Evolutionary conservation across 2,329 filamentous ascomycete genomes (phyloP), one percentile per base, ranked within the genome.

Genomic region (Fusarium scirpi): DNA sequence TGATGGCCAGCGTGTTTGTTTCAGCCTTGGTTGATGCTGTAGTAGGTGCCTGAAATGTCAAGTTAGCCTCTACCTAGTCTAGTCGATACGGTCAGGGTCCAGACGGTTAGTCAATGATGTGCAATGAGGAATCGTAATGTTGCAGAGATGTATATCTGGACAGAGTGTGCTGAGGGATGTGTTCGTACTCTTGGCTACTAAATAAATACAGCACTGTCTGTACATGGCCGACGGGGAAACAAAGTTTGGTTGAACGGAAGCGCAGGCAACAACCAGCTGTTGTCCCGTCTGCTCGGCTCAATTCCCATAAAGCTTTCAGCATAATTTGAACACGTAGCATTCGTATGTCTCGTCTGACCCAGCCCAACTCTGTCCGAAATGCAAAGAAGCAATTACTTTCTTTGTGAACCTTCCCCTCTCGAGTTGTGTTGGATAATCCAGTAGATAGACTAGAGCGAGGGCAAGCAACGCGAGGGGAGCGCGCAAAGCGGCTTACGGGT

Each of bases 1-100:
- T 63, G 65, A 63, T 52, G 58, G 45, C 44, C 32, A 51, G 47
- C 47, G 53, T 48, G 48, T 48, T 54, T 68, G 64, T 68, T 68
- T 68, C 65, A 51, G 47, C 64, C 51, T 55, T 51, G 57, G 52
- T 67, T 58, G 43, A 54, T 51, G 51, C 32, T 66, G n/a, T 22
- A 24, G 41, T 38, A 40, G 27, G 58, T 68, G 58, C 54, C 58
- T 68, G 47, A 54, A 29, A 58, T 44, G 53, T 29, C 29, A 45
- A 34, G 47, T 61, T 49, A 55, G 62, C 62, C 38, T 61, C 44
- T 45, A 16, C 34, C 34, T 38, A 38, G 34, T 38, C 34, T 38
- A 38, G 34, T 38, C 34, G 34, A 38, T n/a, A 34, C 18, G 38
- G 24, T 41, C 32, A 60, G 59, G 46, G 46, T 38, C 52, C 27